Conservation (phyloP, 2,329 filamentous ascomycete species). For the Didymellaceae sp. region DNA sequence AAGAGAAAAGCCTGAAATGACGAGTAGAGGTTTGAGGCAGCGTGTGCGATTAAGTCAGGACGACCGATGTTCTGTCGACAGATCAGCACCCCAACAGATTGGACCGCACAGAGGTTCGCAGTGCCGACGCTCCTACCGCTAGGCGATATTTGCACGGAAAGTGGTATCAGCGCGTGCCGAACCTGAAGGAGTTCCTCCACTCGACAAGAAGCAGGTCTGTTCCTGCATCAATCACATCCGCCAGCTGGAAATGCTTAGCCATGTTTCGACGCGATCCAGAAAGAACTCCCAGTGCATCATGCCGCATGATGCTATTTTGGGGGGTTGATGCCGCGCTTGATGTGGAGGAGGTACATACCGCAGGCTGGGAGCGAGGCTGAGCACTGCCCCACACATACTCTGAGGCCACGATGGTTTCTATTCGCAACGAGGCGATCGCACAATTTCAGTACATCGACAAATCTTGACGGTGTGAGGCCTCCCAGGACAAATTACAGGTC, state of each 20-base stretch:
- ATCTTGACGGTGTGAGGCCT: conserved; percentile 2
- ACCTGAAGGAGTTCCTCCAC: neutral
- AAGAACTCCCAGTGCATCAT: neutral
- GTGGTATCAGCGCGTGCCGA: neutral
- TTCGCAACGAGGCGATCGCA: conserved; percentile 8
- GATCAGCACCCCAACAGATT: neutral
- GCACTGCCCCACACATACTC: conserved; percentile 13
- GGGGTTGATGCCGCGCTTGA: neutral
- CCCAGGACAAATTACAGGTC: conserved; percentile 2
- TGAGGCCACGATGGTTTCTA: conserved; percentile 10
- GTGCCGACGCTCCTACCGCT: neutral
- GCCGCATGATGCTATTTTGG: conserved; percentile 15
- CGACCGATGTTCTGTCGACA: neutral
- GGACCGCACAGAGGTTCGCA: neutral
- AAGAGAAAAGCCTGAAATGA: too few species aligned
- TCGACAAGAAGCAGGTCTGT: neutral
- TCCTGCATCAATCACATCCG: neutral
- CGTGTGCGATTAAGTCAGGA: too few species aligned
- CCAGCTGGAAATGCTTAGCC: neutral
- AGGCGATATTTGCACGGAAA: neutral
- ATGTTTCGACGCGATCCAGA: neutral
- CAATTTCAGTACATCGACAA: conserved; percentile 2
- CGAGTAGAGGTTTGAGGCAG: too few species aligned
- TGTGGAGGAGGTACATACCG: conserved; percentile 8
- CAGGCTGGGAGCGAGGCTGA: conserved; percentile 16